These are phyloP conservation scores for Parafenestella ontariensis DNA, from an alignment of 2,329 filamentous ascomycete genomes.

Conservation along the genomic window DNA sequence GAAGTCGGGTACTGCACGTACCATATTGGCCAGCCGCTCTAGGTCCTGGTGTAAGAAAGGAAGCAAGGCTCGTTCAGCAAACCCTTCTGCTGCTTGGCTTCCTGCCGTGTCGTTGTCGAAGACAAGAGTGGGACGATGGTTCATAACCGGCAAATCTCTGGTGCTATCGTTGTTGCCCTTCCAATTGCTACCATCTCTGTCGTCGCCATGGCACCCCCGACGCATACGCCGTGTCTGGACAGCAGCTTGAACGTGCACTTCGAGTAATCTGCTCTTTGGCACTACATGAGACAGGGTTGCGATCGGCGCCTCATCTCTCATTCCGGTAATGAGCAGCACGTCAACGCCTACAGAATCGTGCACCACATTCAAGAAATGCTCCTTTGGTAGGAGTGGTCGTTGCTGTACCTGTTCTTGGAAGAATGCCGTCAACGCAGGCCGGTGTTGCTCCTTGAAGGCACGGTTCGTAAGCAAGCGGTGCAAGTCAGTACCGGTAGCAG, in stretches of 20 bases:
- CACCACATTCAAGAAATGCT: slow-evolving; percentile 52
- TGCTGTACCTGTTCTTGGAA: slow-evolving; percentile 55
- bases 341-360: slow-evolving; percentile 50
- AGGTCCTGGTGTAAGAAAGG: slow-evolving; percentile 58
- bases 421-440: slow-evolving; percentile 59
- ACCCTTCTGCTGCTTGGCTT: slow-evolving; percentile 46
- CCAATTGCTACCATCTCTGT: slow-evolving; percentile 13
- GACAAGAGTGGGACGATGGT: slow-evolving; percentile 53
- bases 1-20: slow-evolving; percentile 58
- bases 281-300: slow-evolving; percentile 62
- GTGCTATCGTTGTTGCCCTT: slow-evolving; percentile 24
- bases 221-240: slow-evolving; percentile 49
- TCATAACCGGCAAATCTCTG: slow-evolving; percentile 27
- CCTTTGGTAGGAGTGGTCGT: slow-evolving; percentile 57
- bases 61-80: slow-evolving; percentile 54
- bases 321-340: slow-evolving; percentile 67
- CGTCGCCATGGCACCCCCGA: slow-evolving; percentile 33
- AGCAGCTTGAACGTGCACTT: slow-evolving; percentile 58
- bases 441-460: slow-evolving; percentile 68
- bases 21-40: slow-evolving; percentile 58
- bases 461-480: slow-evolving; percentile 60
- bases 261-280: slow-evolving; percentile 60
- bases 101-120: slow-evolving; percentile 62
- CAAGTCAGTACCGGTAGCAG: slow-evolving; percentile 56
- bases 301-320: slow-evolving; percentile 68